Conservation (phyloP, 345 rosid species). For the Pistacia vera region DNA sequence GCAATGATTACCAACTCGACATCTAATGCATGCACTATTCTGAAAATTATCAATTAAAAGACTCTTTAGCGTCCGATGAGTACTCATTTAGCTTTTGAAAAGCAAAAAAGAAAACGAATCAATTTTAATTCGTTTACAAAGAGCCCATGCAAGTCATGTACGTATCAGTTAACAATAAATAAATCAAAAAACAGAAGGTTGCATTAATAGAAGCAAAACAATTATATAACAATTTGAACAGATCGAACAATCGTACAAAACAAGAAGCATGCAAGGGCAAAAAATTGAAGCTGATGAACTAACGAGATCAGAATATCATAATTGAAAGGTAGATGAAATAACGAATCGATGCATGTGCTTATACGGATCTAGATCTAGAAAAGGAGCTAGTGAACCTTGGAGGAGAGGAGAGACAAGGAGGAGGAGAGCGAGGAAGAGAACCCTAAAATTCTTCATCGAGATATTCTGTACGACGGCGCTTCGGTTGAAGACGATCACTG, state of each 20-base stretch:
- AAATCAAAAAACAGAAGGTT: background rate
- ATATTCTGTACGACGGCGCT: background rate
- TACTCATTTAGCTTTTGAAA: background rate
- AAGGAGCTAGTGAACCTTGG: constrained; percentile 50
- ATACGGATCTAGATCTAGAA: constrained; percentile 56
- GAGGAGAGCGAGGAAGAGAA: constrained; percentile 69
- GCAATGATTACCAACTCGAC: background rate
- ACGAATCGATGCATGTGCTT: background rate
- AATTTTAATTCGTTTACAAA: background rate
- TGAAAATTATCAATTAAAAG: background rate
- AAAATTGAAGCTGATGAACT: background rate
- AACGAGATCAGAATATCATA: background rate
- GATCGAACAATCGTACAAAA: background rate
- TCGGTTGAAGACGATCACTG: background rate
- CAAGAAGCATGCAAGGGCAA: background rate
- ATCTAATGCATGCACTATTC: background rate
- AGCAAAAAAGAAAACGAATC: constrained; percentile 1
- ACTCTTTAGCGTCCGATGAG: background rate
- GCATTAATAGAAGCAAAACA: background rate
- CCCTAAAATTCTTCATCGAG: constrained; percentile 48
- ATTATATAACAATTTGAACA: background rate
- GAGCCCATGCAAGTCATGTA: background rate
- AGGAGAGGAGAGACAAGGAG: constrained; percentile 70
- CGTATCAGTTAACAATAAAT: background rate
- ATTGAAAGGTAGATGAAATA: background rate